Evolutionary conservation across 1,139 yeast genomes (phyloP).

Genomic region (Pichia sp.): DNA sequence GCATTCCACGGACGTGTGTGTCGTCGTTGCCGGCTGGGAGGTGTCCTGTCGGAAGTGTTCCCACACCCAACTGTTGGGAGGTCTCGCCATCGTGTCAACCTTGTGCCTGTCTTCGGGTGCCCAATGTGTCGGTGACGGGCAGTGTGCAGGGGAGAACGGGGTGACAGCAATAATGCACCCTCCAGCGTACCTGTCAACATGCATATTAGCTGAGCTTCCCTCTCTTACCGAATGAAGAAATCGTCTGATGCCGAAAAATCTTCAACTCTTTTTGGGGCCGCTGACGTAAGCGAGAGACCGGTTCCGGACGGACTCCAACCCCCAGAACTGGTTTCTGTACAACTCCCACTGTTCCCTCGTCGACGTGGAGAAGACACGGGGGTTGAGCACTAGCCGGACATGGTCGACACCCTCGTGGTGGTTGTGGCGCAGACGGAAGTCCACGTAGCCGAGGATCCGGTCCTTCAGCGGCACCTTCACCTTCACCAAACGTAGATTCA

Average conservation of each 20-base stretch:
- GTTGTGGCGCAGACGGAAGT: conserved; percentile 1
- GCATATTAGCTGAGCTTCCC: no score
- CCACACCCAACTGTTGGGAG: conserved; percentile 35
- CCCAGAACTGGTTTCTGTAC: conserved; percentile 93
- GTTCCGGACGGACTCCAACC: conserved; percentile 69
- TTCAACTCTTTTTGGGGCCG: conserved; percentile 1
- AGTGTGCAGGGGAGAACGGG: background rate
- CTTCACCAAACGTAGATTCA: conserved; percentile 76
- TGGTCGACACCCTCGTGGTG: conserved; percentile 46
- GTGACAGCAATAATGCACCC: background rate
- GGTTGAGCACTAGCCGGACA: conserved; percentile 72
- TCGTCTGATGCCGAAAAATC: no score
- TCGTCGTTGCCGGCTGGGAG: conserved; percentile 4
- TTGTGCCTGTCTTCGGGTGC: background rate
- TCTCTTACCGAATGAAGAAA: no score
- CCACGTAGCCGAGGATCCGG: conserved; percentile 31
- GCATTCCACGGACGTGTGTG: conserved; percentile 21
- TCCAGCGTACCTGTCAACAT: no score
- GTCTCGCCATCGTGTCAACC: conserved; percentile 29
- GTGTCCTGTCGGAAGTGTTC: conserved; percentile 25
- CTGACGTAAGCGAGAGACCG: conserved; percentile 36
- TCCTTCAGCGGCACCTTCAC: conserved; percentile 59
- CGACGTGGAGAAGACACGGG: conserved; percentile 79
- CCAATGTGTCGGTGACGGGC: background rate
- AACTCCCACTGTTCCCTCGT: conserved; percentile 95